Evolutionary conservation across 1,284 basidiomycete species (phyloP), one percentile per base, ranked within the genome.

Genomic region (Anthracocystis walkeri): DNA sequence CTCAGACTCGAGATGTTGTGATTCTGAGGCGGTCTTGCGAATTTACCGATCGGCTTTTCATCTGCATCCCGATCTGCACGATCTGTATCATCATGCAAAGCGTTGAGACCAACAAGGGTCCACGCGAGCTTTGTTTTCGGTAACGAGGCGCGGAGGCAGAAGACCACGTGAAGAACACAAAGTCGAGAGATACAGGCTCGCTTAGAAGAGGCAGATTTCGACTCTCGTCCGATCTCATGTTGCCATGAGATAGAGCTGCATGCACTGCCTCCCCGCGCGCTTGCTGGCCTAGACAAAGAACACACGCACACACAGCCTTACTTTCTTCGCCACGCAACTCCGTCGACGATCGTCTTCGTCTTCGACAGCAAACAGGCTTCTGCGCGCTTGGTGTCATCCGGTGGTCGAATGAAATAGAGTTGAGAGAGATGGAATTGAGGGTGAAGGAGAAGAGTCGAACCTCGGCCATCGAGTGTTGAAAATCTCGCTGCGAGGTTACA

Each of bases 51-150:
- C 49, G 29, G 25, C 45, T 29, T 10, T 18, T 40, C 56, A 8
- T 33, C n/a, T 21, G 4, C 3, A 10, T 33, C 57, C 48, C 57
- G 58, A 59, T 41, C 7, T 6, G 42, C 14, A 31, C 10, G 12
- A 7, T 27, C 40, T 27, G 29, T 18, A n/a, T 16, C 8, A 33
- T 23, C 46, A 31, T 10, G 16, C 18, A 4, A 18, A 16, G 12
- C 46, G 12, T 2, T 38, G 16, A 58, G 46, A 58, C 46, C 31
- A 58, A 59, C 58, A 59, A 59, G 58, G 58, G 58, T 59, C 49
- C 58, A 59, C 29, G 38, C 49, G 58, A 51, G 33, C 21, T 7
- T 7, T 48, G 10, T 31, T 23, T 10, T 18, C 16, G 1, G 2
- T 12, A 18, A n/a, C 11, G 52, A 7, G 18, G n/a, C 27, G 54